These are phyloP conservation scores for Colletotrichum theobromicola DNA, from an alignment of 2,329 filamentous ascomycete genomes.

Conservation along the genomic window DNA sequence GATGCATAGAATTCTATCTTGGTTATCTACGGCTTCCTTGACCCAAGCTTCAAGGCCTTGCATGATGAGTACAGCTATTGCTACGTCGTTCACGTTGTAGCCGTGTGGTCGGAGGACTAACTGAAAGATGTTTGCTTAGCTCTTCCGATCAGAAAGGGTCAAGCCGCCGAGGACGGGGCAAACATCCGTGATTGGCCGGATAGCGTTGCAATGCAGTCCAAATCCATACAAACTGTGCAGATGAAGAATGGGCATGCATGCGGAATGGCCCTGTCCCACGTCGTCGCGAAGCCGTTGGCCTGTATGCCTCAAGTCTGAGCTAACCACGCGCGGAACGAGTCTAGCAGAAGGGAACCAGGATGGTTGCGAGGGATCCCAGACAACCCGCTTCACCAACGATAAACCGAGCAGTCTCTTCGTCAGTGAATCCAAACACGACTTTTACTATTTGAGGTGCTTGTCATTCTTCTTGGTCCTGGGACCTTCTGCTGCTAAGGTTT, in stretches of 20 bases:
- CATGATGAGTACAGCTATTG: not conserved
- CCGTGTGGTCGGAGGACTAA: not conserved
- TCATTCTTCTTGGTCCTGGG: not conserved
- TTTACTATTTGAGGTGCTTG: not conserved
- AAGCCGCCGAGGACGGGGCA: not conserved
- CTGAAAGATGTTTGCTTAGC: not conserved
- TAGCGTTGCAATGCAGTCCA: not conserved
- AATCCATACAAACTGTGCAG: not conserved
- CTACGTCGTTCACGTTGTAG: not conserved
- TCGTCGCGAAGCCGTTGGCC: not conserved
- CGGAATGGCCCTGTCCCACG: not conserved
- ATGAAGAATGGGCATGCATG: not conserved
- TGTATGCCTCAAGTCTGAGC: not conserved
- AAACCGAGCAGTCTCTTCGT: not conserved
- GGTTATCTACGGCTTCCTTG: rapidly evolving
- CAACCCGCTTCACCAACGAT: rapidly evolving
- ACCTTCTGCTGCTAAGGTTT: not conserved
- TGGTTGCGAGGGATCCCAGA: not conserved
- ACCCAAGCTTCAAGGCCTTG: not conserved
- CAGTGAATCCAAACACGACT: not conserved
- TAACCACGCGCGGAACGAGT: not conserved
- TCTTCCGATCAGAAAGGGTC: not conserved
- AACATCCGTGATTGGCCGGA: not conserved
- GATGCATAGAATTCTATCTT: not conserved
- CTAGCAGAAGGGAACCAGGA: not conserved